A percentile compares a stretch with the other conserved stretches of the same genome.
phyloP scores from a whole-genome alignment of 1,284 basidiomycete genomes.

The Rhodotorula sp. region DNA sequence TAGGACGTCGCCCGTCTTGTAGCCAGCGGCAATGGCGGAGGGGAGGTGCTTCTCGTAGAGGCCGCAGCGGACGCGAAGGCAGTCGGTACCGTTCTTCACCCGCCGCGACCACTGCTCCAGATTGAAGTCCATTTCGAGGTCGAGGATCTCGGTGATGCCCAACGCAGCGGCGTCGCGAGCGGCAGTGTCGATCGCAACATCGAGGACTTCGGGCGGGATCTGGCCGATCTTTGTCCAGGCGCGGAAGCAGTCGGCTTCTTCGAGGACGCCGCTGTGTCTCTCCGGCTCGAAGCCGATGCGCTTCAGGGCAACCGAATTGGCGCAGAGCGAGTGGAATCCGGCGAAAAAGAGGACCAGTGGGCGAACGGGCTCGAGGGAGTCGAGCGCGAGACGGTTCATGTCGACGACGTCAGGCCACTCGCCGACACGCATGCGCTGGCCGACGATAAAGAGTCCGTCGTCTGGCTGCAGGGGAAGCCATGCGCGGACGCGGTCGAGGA shows the following conservation, averaged over 20 bases:
- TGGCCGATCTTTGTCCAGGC: constrained; percentile 40
- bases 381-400: constrained; percentile 41
- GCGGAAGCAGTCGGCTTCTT: constrained; percentile 45
- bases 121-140: constrained; percentile 49
- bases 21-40: constrained; percentile 41
- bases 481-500: constrained; percentile 29
- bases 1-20: constrained; percentile 43
- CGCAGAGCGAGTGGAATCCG: constrained; percentile 46
- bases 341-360: constrained; percentile 46
- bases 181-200: constrained; percentile 41
- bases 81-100: constrained; percentile 39
- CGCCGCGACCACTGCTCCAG: constrained; percentile 43
- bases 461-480: constrained; percentile 32
- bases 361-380: constrained; percentile 34
- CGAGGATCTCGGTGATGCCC: constrained; percentile 48
- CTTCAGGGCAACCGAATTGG: constrained; percentile 44
- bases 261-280: constrained; percentile 37
- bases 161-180: constrained; percentile 43
- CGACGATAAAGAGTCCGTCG: constrained; percentile 11
- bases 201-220: constrained; percentile 39
- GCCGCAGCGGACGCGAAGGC: constrained; percentile 46
- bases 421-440: constrained; percentile 28
- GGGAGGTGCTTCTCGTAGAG: constrained; percentile 47
- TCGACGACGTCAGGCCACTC: constrained; percentile 44
- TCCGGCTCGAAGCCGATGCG: constrained; percentile 36